These are phyloP conservation scores for Tilletia setariae DNA, from an alignment of 1,284 basidiomycete species.

Conservation along the genomic window DNA sequence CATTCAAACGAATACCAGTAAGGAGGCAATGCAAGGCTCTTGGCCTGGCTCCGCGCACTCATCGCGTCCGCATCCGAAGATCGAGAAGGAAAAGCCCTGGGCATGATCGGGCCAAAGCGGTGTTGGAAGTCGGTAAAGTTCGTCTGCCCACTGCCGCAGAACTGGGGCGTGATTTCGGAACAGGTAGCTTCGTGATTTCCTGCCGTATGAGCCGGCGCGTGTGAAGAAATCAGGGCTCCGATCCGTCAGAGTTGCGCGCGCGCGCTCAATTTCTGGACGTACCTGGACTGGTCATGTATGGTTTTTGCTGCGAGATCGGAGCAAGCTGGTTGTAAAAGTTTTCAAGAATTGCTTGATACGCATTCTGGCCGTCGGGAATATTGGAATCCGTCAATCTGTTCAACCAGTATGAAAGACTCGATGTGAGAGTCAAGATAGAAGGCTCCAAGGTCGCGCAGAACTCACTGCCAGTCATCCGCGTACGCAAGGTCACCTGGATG, in stretches of 20 bases:
- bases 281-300: slow-evolving; percentile 36
- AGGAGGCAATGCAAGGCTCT: background rate
- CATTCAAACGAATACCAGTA: slow-evolving; percentile 17
- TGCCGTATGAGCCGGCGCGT: background rate
- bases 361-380: slow-evolving; percentile 32
- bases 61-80: slow-evolving; percentile 14
- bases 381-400: slow-evolving; percentile 19
- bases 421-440: no score
- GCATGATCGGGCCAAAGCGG: slow-evolving; percentile 31
- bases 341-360: slow-evolving; percentile 52
- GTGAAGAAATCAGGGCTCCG: no score
- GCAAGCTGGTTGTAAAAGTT: slow-evolving; percentile 53
- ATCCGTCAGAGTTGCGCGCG: no score
- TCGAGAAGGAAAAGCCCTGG: slow-evolving; percentile 26
- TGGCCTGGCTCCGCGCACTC: slow-evolving; percentile 1
- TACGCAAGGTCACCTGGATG: slow-evolving; percentile 53
- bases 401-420: no score
- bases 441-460: background rate
- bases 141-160: slow-evolving; percentile 36
- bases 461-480: slow-evolving; percentile 51
- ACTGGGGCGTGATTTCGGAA: slow-evolving; percentile 4
- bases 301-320: slow-evolving; percentile 43
- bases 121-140: slow-evolving; percentile 36
- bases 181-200: slow-evolving; percentile 1
- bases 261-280: no score